phyloP scores from a whole-genome alignment of 768 basidiomycete species.

The Hemileccinum rubropunctum region DNA sequence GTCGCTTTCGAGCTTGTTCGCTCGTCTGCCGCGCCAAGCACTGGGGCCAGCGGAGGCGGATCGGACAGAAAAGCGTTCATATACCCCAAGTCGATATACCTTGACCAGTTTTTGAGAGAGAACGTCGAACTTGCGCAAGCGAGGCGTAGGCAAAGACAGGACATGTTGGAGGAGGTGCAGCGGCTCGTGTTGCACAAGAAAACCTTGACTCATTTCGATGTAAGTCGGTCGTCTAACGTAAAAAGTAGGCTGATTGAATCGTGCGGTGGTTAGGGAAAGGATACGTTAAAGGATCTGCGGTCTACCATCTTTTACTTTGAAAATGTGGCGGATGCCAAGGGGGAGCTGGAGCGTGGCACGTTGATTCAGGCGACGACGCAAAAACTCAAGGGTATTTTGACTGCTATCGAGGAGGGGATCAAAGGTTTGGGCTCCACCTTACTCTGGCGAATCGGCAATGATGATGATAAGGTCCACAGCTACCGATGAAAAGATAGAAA shows the following conservation, averaged over 20 bases:
- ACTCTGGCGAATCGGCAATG: background rate
- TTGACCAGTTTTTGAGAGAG: constrained; percentile 68
- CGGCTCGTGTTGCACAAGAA: constrained; percentile 45
- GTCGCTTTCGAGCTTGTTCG: constrained; percentile 54
- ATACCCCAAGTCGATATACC: constrained; percentile 64
- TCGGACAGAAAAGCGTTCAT: constrained; percentile 40
- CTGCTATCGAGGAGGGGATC: constrained; percentile 50
- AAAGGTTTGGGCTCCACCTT: constrained; percentile 39
- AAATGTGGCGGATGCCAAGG: constrained; percentile 51
- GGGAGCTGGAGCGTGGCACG: constrained; percentile 44
- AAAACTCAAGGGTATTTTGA: constrained; percentile 54
- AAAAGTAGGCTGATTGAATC: too few species aligned
- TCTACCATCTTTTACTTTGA: constrained; percentile 71
- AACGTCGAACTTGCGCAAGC: constrained; percentile 46
- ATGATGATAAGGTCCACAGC: constrained; percentile 33
- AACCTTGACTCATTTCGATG: constrained; percentile 52
- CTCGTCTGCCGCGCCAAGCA: constrained; percentile 15
- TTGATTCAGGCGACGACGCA: constrained; percentile 41
- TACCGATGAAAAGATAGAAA: constrained; percentile 48
- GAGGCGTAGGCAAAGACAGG: constrained; percentile 34
- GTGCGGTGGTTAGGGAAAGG: constrained; percentile 46
- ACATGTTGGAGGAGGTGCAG: constrained; percentile 48
- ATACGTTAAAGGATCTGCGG: constrained; percentile 59
- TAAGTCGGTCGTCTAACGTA: constrained; percentile 33
- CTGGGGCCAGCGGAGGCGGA: constrained; percentile 12